A percentile compares a stretch with the other conserved stretches of the same genome.
These are phyloP conservation scores for Hypomyces rosellus DNA, from an alignment of 2,329 filamentous ascomycete species.

Conservation along the genomic window DNA sequence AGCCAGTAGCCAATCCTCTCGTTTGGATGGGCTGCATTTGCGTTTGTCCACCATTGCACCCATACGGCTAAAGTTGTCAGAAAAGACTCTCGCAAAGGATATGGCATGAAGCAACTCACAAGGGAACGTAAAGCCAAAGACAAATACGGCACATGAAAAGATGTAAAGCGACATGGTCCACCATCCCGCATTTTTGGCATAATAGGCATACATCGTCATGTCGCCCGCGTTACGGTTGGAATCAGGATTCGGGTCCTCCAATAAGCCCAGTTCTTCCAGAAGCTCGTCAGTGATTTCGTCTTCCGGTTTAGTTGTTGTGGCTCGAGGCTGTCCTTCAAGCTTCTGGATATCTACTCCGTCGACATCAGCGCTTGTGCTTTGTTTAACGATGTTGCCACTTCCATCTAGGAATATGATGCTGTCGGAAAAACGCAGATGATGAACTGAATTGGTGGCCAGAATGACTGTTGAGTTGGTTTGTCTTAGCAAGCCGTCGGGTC, in stretches of 20 bases:
- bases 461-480: conserved; percentile 31
- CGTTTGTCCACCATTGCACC: conserved; percentile 21
- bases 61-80: conserved; percentile 14
- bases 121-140: too few relatives aligned
- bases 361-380: conserved; percentile 9
- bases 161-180: too few relatives aligned
- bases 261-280: too few relatives aligned
- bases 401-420: conserved; percentile 18
- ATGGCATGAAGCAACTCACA: too few relatives aligned
- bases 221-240: not conserved
- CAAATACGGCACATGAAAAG: too few relatives aligned
- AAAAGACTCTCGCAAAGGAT: too few relatives aligned
- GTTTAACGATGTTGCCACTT: conserved; percentile 16
- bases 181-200: not conserved
- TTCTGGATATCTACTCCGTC: conserved; percentile 6
- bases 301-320: too few relatives aligned
- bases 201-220: not conserved
- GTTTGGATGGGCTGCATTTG: conserved; percentile 14
- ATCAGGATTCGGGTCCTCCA: too few relatives aligned
- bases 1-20: conserved; percentile 17
- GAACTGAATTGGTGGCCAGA: conserved; percentile 22
- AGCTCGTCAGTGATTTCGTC: too few relatives aligned
- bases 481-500: conserved; percentile 32
- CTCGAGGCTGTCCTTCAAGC: not conserved
- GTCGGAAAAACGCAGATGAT: conserved; percentile 19